A percentile compares a stretch with the other conserved stretches of the same genome.
These are phyloP conservation scores for Claviceps sp. DNA, from an alignment of 2,329 filamentous ascomycete species.

Conservation along the genomic window DNA sequence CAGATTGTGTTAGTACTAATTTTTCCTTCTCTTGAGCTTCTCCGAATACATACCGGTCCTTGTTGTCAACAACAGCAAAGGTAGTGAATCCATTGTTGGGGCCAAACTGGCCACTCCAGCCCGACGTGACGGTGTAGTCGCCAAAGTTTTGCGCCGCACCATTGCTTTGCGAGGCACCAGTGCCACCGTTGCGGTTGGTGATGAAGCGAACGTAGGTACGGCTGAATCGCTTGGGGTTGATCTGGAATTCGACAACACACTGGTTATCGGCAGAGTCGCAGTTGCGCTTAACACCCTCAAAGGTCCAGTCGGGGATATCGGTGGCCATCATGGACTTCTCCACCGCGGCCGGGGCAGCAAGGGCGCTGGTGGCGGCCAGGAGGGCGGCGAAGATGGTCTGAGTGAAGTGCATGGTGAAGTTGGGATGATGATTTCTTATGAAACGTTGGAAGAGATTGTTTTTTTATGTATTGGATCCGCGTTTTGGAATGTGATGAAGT, in stretches of 20 bases:
- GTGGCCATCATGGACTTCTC: conserved; percentile 27
- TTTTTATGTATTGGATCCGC: not conserved
- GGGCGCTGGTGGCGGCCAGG: conserved; percentile 21
- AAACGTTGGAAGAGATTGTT: not conserved
- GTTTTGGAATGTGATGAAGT: not conserved
- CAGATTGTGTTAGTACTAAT: not conserved
- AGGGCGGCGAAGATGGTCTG: conserved; percentile 23
- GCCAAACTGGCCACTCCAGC: conserved; percentile 44
- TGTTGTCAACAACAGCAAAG: conserved; percentile 32
- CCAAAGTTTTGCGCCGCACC: conserved; percentile 32
- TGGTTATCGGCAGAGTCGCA: conserved; percentile 25
- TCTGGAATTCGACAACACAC: conserved; percentile 31
- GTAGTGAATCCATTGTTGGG: conserved; percentile 34
- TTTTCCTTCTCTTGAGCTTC: not conserved
- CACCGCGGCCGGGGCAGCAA: conserved; percentile 21
- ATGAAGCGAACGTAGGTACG: conserved; percentile 25
- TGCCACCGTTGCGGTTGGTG: conserved; percentile 15
- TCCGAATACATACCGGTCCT: conserved; percentile 10
- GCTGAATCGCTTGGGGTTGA: conserved; percentile 17
- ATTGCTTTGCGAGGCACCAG: conserved; percentile 20
- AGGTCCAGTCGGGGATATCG: conserved; percentile 25
- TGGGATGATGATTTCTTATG: not conserved
- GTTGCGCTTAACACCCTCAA: conserved; percentile 24
- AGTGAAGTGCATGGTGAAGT: conserved; percentile 29
- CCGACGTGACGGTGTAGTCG: conserved; percentile 35